phyloP scores from a whole-genome alignment of 306 rosid genomes.

The Hylodesmum podocarpum region DNA sequence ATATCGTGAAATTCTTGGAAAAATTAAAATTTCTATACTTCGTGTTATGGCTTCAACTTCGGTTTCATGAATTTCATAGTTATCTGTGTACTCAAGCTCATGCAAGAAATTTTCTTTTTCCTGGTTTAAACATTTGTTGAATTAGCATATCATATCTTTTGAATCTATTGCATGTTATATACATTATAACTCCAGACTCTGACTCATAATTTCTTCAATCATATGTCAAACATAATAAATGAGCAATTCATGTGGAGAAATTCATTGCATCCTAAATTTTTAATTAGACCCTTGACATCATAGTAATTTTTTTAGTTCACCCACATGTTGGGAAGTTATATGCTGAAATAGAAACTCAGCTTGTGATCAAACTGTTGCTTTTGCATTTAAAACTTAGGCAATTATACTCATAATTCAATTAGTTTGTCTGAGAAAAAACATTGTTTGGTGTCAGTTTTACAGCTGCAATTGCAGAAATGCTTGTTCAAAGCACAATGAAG shows the following conservation, averaged over 20 bases:
- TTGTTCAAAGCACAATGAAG: constrained; percentile 75
- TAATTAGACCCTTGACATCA: neutral
- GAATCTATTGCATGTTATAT: neutral
- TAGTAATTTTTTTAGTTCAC: neutral
- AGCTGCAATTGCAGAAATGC: constrained; percentile 77
- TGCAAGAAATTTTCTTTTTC: neutral
- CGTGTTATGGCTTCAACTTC: constrained; percentile 16
- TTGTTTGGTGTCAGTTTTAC: constrained; percentile 51
- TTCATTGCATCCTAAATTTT: neutral
- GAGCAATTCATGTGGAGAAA: neutral
- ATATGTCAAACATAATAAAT: neutral
- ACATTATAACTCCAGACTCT: neutral
- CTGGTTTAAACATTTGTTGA: neutral
- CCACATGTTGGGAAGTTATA: neutral
- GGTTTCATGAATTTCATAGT: neutral
- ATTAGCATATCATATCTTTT: neutral
- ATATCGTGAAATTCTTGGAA: neutral
- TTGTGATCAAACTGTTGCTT: constrained; percentile 2
- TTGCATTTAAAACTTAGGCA: neutral
- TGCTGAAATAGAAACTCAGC: neutral
- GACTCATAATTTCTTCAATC: neutral
- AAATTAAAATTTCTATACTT: neutral
- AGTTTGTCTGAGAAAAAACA: neutral
- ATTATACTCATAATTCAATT: neutral
- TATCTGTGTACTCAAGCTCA: neutral